Base-by-base conservation (phyloP, 768 basidiomycete species). In the Trametes elegans region DNA sequence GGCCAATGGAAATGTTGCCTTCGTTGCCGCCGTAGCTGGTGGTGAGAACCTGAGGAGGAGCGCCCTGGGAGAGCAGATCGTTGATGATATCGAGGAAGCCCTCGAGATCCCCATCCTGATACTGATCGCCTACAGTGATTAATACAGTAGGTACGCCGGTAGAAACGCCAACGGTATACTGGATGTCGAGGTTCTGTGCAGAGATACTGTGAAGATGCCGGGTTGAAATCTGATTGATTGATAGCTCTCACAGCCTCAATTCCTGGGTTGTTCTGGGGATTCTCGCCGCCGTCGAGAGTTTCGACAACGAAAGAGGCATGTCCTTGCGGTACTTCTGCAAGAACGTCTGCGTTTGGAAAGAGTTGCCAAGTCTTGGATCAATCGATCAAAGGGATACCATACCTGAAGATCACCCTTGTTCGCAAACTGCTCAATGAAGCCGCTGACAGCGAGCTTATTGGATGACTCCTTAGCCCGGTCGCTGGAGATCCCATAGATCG, bases 11-110 rank as follows among this genome's bases (percentile, higher is more conserved):
- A 24, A 88, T 81, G 76, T 83, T 81, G 62, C 84, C 81, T 53
- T 91, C 88, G 58, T 82, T 77, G 39, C 88, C 84, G 5, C 79
- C 84, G 64, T 90, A 91, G 60, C 84, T 86, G 0, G 85, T 90
- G 0, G 87, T 64, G 23, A 90, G 83, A 8, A 80, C 74, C 55
- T 79, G 76, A 77, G 87, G 84, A 1, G 78, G 66, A 35, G 71
- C 63, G 11, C 67, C 41, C 28, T 79, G 74, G 11, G 58, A 61
- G 1, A 81, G 69, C 11, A 87, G 62, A 52, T 75, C 81, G 42
- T 84, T 75, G 29, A 89, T 68, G 83, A 86, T 87, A 18, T 74
- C 63, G n/a, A 65, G 47, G 61, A 67, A 64, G 18, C 64, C 65
- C 36, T 59, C 60, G 32, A 63, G 55, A 40, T 57, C 61, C 32